phyloP scores from a whole-genome alignment of 257 asterid genomes.

The Verbascum thapsus region DNA sequence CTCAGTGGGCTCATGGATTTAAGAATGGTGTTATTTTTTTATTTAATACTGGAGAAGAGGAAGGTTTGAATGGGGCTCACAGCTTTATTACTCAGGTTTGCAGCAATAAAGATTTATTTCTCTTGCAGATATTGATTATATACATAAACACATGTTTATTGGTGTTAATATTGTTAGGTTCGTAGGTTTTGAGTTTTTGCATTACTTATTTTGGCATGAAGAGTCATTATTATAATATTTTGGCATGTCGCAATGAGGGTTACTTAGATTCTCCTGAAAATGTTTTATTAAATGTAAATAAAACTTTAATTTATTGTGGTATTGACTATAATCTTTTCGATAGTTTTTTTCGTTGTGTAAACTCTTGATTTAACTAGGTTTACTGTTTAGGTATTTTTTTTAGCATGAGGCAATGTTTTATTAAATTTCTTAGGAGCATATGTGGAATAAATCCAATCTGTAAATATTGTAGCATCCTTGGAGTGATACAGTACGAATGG shows the following conservation, averaged over 20 bases:
- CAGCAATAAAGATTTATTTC: constrained; percentile 21
- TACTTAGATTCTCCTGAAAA: no score
- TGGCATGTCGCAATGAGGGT: background rate
- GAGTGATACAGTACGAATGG: constrained; percentile 79
- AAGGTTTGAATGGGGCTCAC: constrained; percentile 97
- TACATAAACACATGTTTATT: background rate
- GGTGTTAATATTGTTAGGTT: background rate
- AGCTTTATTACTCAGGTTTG: constrained; percentile 95
- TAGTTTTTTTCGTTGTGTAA: background rate
- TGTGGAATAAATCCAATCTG: constrained; percentile 20
- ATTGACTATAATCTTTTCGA: background rate
- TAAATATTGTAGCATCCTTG: constrained; percentile 83
- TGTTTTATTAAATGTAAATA: no score
- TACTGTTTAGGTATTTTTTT: background rate
- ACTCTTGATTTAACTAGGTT: background rate
- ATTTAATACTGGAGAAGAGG: constrained; percentile 98
- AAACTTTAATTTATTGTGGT: no score
- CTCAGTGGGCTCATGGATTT: constrained; percentile 98
- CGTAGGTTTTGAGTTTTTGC: no score
- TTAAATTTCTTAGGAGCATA: no score
- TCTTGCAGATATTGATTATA: constrained; percentile 17
- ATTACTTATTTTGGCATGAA: background rate
- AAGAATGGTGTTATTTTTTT: constrained; percentile 80
- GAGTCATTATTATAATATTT: background rate
- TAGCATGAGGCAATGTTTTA: constrained; percentile 13